Percentiles rank a stretch among this genome's conserved stretches.
phyloP scores from a whole-genome alignment of 345 rosid species.

The Salix exigua region DNA sequence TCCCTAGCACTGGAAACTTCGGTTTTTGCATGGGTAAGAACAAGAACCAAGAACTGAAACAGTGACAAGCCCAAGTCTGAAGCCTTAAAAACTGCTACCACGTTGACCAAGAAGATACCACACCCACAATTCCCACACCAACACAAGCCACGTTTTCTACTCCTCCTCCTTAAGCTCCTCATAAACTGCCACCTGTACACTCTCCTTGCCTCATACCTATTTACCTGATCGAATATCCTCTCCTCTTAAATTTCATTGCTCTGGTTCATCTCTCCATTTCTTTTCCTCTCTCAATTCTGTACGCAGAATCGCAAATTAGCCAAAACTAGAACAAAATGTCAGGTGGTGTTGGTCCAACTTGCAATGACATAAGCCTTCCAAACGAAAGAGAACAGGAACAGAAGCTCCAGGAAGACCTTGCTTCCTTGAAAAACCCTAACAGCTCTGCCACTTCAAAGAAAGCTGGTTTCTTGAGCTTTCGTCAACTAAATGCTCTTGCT shows the following conservation, averaged over 20 bases:
- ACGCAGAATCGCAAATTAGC: not conserved
- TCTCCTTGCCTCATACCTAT: constrained; percentile 4
- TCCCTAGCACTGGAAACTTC: not conserved
- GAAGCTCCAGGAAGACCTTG: constrained; percentile 13
- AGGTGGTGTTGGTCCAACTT: constrained; percentile 68
- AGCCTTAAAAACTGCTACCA: not conserved
- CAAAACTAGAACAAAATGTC: constrained; percentile 44
- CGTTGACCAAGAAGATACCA: not conserved
- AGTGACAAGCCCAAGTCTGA: not conserved
- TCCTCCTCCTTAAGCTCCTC: constrained; percentile 13
- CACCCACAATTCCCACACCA: not conserved
- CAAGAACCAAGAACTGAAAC: not conserved
- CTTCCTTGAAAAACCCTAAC: constrained; percentile 12
- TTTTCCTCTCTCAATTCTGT: not conserved
- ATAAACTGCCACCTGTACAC: constrained; percentile 17
- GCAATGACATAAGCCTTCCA: constrained; percentile 51
- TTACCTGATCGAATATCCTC: not conserved
- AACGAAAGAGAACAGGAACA: constrained; percentile 36
- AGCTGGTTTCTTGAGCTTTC: constrained; percentile 42
- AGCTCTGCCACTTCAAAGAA: constrained; percentile 1
- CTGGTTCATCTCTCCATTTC: not conserved
- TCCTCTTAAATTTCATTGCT: not conserved
- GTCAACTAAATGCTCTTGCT: constrained; percentile 64
- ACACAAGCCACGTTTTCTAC: not conserved
- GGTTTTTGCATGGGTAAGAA: not conserved